Percentiles rank a stretch among this genome's conserved stretches.
Conservation (phyloP, 345 rosid species). For the Eucalyptus leucophloia region DNA sequence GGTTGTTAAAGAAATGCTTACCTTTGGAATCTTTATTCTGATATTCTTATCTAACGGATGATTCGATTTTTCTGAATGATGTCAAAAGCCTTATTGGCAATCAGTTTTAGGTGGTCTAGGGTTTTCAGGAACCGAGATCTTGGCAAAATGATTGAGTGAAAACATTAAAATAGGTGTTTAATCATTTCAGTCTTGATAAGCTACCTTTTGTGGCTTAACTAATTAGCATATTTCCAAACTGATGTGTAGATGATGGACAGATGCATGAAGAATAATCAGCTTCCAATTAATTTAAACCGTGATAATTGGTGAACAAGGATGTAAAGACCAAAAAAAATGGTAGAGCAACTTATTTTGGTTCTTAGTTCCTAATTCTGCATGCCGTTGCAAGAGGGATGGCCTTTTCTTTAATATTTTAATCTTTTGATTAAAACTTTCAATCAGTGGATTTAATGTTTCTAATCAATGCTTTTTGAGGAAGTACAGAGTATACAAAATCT, state of each 20-base stretch:
- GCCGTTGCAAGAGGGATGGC: neutral
- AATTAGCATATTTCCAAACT: neutral
- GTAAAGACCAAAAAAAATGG: neutral
- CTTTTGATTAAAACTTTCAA: neutral
- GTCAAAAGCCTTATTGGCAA: no score
- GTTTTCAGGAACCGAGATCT: neutral
- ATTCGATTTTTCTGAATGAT: no score
- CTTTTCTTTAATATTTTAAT: neutral
- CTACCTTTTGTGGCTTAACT: neutral
- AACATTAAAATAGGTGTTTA: neutral
- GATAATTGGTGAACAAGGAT: neutral
- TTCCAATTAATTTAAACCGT: neutral
- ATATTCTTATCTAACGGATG: no score
- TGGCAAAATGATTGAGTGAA: neutral
- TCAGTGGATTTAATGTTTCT: neutral
- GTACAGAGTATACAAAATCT: neutral
- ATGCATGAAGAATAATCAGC: neutral
- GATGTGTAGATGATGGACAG: neutral
- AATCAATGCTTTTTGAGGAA: neutral
- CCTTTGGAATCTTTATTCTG: neutral
- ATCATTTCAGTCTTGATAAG: neutral
- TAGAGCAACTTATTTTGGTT: neutral
- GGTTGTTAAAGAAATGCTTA: neutral
- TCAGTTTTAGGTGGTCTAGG: neutral
- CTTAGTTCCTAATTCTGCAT: neutral